Conservation (phyloP, 2,329 filamentous ascomycete species). For the Aspergillus arachidicola region DNA sequence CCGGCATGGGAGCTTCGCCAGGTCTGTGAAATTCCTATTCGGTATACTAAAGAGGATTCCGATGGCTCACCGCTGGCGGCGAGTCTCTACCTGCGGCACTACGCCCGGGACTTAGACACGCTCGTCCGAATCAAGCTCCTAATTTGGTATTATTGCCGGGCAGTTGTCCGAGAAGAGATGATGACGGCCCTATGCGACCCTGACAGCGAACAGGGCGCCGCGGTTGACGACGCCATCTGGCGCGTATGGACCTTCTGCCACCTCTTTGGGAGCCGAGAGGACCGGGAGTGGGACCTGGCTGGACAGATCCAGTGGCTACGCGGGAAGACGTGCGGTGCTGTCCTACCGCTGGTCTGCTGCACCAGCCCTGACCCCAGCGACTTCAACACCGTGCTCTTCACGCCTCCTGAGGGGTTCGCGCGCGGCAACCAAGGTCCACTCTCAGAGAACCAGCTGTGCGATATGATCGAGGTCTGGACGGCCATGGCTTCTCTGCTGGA, state of each 20-base stretch:
- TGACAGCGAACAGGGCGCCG: neutral
- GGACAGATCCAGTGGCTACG: slow-evolving; percentile 13
- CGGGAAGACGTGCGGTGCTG: neutral
- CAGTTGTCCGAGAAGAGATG: neutral
- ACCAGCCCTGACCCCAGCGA: slow-evolving; percentile 11
- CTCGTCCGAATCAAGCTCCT: slow-evolving; percentile 12
- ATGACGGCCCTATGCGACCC: neutral
- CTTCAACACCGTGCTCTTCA: slow-evolving; percentile 10
- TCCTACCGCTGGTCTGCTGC: neutral
- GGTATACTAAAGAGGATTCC: neutral
- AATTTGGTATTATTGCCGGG: neutral
- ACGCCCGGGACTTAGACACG: slow-evolving; percentile 7
- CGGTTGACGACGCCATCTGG: slow-evolving; percentile 12
- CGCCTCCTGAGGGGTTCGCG: slow-evolving; percentile 7
- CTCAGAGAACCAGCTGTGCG: neutral
- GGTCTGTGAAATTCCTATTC: neutral
- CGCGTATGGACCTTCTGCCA: slow-evolving; percentile 16
- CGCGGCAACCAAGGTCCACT: neutral
- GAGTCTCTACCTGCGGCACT: slow-evolving; percentile 13
- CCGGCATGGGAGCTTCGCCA: slow-evolving; percentile 16
- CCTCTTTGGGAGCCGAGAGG: slow-evolving; percentile 12
- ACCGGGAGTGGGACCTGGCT: slow-evolving; percentile 6
- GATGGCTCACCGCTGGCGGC: slow-evolving; percentile 9
- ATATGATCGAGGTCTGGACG: neutral
- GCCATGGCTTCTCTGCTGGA: neutral